phyloP scores from a whole-genome alignment of 1,284 basidiomycete genomes.

The Leccinum angustisporum region DNA sequence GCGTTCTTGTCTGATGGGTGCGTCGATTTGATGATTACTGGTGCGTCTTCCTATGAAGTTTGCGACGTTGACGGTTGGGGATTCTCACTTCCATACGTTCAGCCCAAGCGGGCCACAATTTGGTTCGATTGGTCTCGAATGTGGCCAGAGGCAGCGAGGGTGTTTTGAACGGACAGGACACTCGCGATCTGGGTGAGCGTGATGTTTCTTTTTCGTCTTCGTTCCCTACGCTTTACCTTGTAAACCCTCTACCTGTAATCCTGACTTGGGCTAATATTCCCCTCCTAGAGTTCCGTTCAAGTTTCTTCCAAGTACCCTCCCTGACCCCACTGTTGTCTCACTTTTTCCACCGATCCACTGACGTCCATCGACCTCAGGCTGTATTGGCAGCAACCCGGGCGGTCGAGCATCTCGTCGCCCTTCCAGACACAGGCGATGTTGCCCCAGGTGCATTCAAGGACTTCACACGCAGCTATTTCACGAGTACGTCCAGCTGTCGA shows the following conservation, averaged over 20 bases:
- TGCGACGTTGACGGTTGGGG: not conserved
- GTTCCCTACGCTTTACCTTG: not conserved
- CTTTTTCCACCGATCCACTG: slow-evolving; percentile 56
- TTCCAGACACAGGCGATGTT: slow-evolving; percentile 56
- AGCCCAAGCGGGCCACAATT: slow-evolving; percentile 76
- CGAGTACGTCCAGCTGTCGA: slow-evolving; percentile 13
- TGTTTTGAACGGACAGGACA: slow-evolving; percentile 67
- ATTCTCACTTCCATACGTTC: not conserved
- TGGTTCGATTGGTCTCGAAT: slow-evolving; percentile 81
- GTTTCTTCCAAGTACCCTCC: slow-evolving; percentile 57
- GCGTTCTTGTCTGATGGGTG: slow-evolving; percentile 50
- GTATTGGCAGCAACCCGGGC: slow-evolving; percentile 81
- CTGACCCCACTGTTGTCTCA: slow-evolving; percentile 58
- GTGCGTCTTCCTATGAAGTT: slow-evolving; percentile 38
- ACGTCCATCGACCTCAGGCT: slow-evolving; percentile 55
- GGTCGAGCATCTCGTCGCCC: slow-evolving; percentile 65
- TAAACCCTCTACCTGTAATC: not conserved
- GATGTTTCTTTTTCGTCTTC: not conserved
- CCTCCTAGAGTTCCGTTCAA: slow-evolving; percentile 58
- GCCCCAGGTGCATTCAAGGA: slow-evolving; percentile 38
- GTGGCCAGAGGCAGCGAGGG: slow-evolving; percentile 69
- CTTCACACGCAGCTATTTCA: slow-evolving; percentile 38
- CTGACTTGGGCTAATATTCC: not conserved
- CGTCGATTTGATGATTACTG: slow-evolving; percentile 78
- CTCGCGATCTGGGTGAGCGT: slow-evolving; percentile 73